Evolutionary conservation across 345 rosid species (phyloP).

Genomic region (Murraya koenigii): DNA sequence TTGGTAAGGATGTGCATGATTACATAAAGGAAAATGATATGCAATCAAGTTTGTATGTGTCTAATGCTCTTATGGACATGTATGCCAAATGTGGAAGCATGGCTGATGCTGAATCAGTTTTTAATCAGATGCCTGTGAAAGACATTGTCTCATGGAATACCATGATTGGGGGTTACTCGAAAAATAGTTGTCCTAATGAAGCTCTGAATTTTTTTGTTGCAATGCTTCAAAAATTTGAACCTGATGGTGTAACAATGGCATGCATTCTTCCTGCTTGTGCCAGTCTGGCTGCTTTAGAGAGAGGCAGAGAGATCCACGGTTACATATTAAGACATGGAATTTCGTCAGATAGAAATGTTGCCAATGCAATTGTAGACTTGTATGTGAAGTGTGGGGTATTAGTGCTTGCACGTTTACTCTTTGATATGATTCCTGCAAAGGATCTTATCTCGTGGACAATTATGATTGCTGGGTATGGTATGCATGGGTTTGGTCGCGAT

Average conservation of each 20-base stretch:
- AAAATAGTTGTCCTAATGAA: conserved; percentile 55
- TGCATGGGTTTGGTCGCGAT: conserved; percentile 73
- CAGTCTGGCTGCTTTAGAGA: conserved; percentile 62
- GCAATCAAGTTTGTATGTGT: conserved; percentile 46
- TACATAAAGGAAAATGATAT: conserved; percentile 46
- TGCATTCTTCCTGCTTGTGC: conserved; percentile 79
- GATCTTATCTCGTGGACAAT: conserved; percentile 77
- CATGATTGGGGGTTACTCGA: conserved; percentile 66
- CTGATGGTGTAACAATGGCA: conserved; percentile 56
- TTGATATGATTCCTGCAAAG: conserved; percentile 50
- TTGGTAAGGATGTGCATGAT: conserved; percentile 54
- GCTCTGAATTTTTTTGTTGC: conserved; percentile 46
- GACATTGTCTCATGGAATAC: conserved; percentile 75
- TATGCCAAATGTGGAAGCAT: conserved; percentile 77
- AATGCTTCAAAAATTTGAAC: conserved; percentile 42
- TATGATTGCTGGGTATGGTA: conserved; percentile 81
- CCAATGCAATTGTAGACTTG: conserved; percentile 72
- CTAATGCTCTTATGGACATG: conserved; percentile 74
- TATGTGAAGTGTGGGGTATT: conserved; percentile 64
- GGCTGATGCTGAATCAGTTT: conserved; percentile 51
- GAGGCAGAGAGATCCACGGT: conserved; percentile 66
- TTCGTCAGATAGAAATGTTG: conserved; percentile 46
- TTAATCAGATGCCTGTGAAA: conserved; percentile 44
- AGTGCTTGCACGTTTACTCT: conserved; percentile 48
- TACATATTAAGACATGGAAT: conserved; percentile 46